These are phyloP conservation scores for Dothiorella sarmentorum DNA, from an alignment of 2,329 filamentous ascomycete species.

Conservation along the genomic window DNA sequence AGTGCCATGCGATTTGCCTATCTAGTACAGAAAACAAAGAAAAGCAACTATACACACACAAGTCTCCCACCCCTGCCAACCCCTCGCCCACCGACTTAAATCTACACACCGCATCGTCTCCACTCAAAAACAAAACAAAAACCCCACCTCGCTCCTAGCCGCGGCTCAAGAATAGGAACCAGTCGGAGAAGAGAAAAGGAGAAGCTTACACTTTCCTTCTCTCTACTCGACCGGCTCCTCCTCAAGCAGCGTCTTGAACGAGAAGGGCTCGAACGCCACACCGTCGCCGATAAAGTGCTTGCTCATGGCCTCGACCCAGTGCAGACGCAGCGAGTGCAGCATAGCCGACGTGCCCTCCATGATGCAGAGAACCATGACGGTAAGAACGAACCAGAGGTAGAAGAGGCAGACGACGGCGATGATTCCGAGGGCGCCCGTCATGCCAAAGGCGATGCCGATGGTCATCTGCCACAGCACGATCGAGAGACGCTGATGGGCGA, in stretches of 20 bases:
- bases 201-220: background rate
- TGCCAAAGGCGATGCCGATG: slow-evolving; percentile 69
- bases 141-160: no score
- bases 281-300: slow-evolving; percentile 94
- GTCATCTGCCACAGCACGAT: slow-evolving; percentile 98
- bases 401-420: slow-evolving; percentile 80
- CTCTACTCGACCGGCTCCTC: slow-evolving; percentile 61
- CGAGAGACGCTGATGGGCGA: slow-evolving; percentile 96
- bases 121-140: background rate
- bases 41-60: background rate
- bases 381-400: slow-evolving; percentile 85
- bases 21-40: background rate
- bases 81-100: no score
- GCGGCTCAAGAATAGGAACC: background rate
- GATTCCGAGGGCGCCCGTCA: slow-evolving; percentile 65
- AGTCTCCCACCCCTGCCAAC: no score
- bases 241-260: slow-evolving; percentile 78
- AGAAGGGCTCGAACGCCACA: slow-evolving; percentile 81
- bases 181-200: background rate
- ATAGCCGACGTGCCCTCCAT: slow-evolving; percentile 98
- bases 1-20: background rate
- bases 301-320: slow-evolving; percentile 97
- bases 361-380: slow-evolving; percentile 74
- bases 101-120: background rate
- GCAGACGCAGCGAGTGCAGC: slow-evolving; percentile 85